These are phyloP conservation scores for Plectosphaerella plurivora DNA, from an alignment of 2,329 filamentous ascomycete species.

Conservation along the genomic window DNA sequence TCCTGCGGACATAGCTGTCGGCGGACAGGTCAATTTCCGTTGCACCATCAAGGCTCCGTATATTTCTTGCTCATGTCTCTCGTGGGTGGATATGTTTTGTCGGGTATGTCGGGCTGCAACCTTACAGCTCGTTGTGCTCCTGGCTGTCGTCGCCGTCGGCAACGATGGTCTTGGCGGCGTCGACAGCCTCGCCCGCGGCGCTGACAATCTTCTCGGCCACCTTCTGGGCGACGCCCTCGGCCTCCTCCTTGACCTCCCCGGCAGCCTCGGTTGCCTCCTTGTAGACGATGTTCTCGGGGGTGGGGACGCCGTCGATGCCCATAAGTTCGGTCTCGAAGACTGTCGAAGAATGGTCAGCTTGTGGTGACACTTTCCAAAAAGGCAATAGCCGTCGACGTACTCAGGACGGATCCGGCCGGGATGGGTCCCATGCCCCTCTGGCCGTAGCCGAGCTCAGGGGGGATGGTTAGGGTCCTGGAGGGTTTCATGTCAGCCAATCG, in stretches of 20 bases:
- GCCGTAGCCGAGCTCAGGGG: slow-evolving; percentile 83
- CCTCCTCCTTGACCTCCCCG: slow-evolving; percentile 21
- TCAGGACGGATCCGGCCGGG: slow-evolving; percentile 71
- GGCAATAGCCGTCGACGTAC: slow-evolving; percentile 36
- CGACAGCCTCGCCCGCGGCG: slow-evolving; percentile 41
- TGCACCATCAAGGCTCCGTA: no score
- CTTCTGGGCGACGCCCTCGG: slow-evolving; percentile 29
- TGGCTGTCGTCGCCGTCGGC: slow-evolving; percentile 51
- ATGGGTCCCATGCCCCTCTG: slow-evolving; percentile 74
- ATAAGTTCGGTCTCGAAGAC: slow-evolving; percentile 92
- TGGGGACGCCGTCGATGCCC: slow-evolving; percentile 69
- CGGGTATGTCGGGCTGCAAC: no score
- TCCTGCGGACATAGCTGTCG: no score
- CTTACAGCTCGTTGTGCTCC: slow-evolving; percentile 56
- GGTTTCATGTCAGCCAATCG: slow-evolving; percentile 3
- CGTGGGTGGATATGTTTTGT: no score
- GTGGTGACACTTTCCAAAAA: not conserved
- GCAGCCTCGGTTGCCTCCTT: slow-evolving; percentile 26
- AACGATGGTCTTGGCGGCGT: slow-evolving; percentile 46
- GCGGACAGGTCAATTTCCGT: no score
- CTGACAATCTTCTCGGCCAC: slow-evolving; percentile 41
- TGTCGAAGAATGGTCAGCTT: slow-evolving; percentile 20
- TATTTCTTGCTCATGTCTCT: no score
- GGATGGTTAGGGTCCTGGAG: slow-evolving; percentile 73
- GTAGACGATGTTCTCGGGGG: slow-evolving; percentile 40